Percentiles rank a stretch among this genome's conserved stretches.
These are phyloP conservation scores for Diplosphaera chodatii DNA, from an alignment of 139 green algal genomes.

Conservation along the genomic window DNA sequence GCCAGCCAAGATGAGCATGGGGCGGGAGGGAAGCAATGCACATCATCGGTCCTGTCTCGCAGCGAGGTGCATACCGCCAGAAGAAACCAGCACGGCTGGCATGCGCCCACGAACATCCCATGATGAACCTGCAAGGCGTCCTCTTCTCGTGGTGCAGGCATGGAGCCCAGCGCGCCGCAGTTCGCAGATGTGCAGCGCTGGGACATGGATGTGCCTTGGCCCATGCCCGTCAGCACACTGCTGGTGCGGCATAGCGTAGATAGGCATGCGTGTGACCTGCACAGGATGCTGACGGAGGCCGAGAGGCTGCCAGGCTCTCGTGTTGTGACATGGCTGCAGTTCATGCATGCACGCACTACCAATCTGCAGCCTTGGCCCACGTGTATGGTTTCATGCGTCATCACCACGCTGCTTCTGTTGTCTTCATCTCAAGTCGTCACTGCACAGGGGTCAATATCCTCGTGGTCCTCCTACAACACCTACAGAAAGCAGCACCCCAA, in stretches of 20 bases:
- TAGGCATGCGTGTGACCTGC: no score
- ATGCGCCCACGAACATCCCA: background rate
- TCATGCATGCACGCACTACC: background rate
- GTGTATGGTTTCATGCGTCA: background rate
- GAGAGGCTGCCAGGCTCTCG: background rate
- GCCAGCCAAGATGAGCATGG: background rate
- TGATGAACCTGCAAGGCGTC: background rate
- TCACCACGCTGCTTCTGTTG: background rate
- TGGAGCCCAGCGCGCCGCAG: no score
- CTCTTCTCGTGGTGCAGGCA: background rate
- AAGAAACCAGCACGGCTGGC: background rate
- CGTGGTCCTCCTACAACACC: constrained; percentile 3
- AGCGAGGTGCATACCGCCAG: background rate
- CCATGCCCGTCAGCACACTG: no score
- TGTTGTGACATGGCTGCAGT: background rate
- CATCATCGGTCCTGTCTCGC: background rate
- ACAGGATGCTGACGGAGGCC: no score
- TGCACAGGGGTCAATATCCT: background rate
- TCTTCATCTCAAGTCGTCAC: background rate
- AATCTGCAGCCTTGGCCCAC: background rate
- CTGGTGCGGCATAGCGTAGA: background rate
- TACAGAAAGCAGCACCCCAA: constrained; percentile 1
- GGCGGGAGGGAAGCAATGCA: background rate
- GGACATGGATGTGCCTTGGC: no score
- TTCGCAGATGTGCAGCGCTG: no score